A percentile compares a stretch with the other conserved stretches of the same genome.
These are phyloP conservation scores for Clitocybe nebularis DNA, from an alignment of 1,284 basidiomycete species.

Conservation along the genomic window DNA sequence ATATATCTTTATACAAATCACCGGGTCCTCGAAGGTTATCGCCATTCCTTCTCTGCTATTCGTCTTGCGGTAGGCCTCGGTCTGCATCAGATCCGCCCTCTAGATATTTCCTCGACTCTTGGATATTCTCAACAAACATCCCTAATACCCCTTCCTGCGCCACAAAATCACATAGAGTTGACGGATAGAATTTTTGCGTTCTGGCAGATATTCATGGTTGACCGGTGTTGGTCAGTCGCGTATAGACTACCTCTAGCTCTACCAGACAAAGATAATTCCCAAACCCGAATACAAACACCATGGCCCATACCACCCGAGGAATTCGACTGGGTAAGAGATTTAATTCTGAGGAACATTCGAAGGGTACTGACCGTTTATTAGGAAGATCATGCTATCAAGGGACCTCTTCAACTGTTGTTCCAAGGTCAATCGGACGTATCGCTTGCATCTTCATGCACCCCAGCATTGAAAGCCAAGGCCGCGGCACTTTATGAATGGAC, in stretches of 20 bases:
- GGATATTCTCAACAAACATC: slow-evolving; percentile 11
- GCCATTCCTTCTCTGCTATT: slow-evolving; percentile 55
- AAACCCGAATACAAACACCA: slow-evolving; percentile 47
- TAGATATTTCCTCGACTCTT: slow-evolving; percentile 21
- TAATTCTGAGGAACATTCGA: background rate
- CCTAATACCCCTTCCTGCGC: slow-evolving; percentile 33
- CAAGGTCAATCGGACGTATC: slow-evolving; percentile 17
- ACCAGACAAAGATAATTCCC: slow-evolving; percentile 46
- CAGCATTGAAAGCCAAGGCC: slow-evolving; percentile 42
- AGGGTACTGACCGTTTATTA: slow-evolving; percentile 2
- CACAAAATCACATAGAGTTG: slow-evolving; percentile 36
- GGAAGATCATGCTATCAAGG: slow-evolving; percentile 9
- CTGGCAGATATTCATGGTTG: slow-evolving; percentile 60
- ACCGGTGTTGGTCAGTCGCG: slow-evolving; percentile 54
- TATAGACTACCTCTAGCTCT: slow-evolving; percentile 51
- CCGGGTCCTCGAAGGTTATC: slow-evolving; percentile 55
- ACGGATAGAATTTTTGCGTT: slow-evolving; percentile 49
- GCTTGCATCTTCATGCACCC: slow-evolving; percentile 22
- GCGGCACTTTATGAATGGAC: slow-evolving; percentile 49
- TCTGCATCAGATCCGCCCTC: slow-evolving; percentile 44
- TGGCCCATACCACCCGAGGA: slow-evolving; percentile 34
- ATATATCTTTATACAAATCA: slow-evolving; percentile 58
- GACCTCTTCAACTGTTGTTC: slow-evolving; percentile 15
- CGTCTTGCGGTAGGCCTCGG: slow-evolving; percentile 52
- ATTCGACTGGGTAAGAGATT: slow-evolving; percentile 10